A percentile compares a stretch with the other conserved stretches of the same genome.
These are phyloP conservation scores for Phytopythium delawarense DNA, from an alignment of 352 stramenopile genomes.

Conservation along the genomic window DNA sequence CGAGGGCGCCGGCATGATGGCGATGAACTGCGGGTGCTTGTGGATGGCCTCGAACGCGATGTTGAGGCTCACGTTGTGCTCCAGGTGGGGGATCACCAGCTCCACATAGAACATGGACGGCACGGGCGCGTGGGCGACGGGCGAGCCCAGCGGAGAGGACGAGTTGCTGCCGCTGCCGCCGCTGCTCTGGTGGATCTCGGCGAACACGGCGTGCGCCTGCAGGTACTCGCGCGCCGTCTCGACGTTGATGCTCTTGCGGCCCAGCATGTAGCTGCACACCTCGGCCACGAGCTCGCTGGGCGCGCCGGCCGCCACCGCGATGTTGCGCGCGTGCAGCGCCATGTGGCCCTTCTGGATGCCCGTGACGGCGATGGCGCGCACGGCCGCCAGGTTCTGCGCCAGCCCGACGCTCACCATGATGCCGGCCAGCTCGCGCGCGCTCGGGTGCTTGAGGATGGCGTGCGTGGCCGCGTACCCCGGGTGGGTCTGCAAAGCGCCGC, in stretches of 20 bases:
- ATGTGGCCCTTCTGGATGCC: slow-evolving; percentile 88
- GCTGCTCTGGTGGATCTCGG: slow-evolving; percentile 48
- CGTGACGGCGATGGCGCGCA: slow-evolving; percentile 81
- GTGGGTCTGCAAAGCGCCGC: slow-evolving; percentile 77
- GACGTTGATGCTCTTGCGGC: slow-evolving; percentile 74
- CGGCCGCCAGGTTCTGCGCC: slow-evolving; percentile 84
- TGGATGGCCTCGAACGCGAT: slow-evolving; percentile 80
- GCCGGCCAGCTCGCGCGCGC: slow-evolving; percentile 49
- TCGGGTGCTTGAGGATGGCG: slow-evolving; percentile 71
- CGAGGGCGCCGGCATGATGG: slow-evolving; percentile 43
- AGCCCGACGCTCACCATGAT: slow-evolving; percentile 81
- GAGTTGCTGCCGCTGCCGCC: slow-evolving; percentile 3
- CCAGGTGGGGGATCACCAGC: slow-evolving; percentile 65
- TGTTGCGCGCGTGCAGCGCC: slow-evolving; percentile 83
- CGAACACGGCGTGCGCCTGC: slow-evolving; percentile 72
- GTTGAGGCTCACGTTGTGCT: slow-evolving; percentile 73
- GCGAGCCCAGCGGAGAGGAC: slow-evolving; percentile 37
- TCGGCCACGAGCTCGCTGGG: slow-evolving; percentile 79
- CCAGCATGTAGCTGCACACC: slow-evolving; percentile 85
- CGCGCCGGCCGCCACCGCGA: slow-evolving; percentile 73
- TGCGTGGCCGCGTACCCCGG: slow-evolving; percentile 74
- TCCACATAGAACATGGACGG: slow-evolving; percentile 88
- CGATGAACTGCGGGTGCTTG: slow-evolving; percentile 77
- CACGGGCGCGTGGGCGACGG: slow-evolving; percentile 25
- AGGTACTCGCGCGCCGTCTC: slow-evolving; percentile 84